phyloP scores from a whole-genome alignment of 441 rosid species.

The Biscutella auriculata region DNA sequence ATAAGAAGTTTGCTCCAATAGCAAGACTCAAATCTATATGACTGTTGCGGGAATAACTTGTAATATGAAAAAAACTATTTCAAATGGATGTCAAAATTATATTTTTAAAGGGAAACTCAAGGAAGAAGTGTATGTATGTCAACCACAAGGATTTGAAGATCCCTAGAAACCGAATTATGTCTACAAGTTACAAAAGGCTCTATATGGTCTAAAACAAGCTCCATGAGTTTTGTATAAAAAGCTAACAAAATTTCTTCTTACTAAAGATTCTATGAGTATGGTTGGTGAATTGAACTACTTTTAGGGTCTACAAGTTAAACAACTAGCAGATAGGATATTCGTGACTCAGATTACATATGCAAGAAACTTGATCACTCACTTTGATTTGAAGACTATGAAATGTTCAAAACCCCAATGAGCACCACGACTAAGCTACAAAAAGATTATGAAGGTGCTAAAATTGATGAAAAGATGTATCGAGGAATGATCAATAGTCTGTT shows the following conservation, averaged over 20 bases:
- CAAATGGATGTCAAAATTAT: background rate
- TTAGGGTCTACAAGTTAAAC: rapidly evolving
- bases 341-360: background rate
- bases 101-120: background rate
- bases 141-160: background rate
- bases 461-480: background rate
- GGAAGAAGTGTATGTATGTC: background rate
- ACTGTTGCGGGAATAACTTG: no score
- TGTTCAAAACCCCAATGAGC: rapidly evolving
- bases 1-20: background rate
- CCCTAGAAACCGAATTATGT: background rate
- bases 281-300: background rate
- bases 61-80: background rate
- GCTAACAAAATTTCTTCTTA: no score
- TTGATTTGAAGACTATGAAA: background rate
- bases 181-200: no score
- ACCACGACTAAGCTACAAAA: rapidly evolving
- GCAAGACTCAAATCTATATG: no score
- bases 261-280: background rate
- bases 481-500: background rate
- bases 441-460: rapidly evolving
- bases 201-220: background rate
- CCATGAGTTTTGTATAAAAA: background rate
- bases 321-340: background rate
- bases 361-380: rapidly evolving